Evolutionary conservation across 345 rosid genomes (phyloP), one percentile per base, ranked within the genome.

Genomic region (Viola odorata): DNA sequence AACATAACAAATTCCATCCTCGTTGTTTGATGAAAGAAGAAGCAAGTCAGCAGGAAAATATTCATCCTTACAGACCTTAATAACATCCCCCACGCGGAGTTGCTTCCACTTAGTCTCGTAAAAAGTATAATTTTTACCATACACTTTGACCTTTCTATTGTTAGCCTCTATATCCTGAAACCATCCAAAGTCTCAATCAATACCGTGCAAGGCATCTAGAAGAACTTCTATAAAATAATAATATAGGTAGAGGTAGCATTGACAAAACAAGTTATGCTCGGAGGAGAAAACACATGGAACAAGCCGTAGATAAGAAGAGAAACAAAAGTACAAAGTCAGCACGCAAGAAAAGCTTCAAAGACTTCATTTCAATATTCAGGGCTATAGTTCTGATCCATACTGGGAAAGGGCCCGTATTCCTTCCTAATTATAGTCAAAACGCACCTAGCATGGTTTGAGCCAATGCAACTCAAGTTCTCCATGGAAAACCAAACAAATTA

Each of bases 41-140:
- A 89, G 83, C 75, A 92, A 71, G 75, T 92, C 96, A 53, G 98
- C 96, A 44, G 98, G 96, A 64, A 92, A 89, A n/a, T 84, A 87
- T 45, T 87, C 85, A 57, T 87, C 88, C 76, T 75, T 84, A 1
- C 51, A 16, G 59, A 92, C 91, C 78, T 66, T 80, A 54, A 92
- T 86, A 70, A 92, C 58, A 68, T 85, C 82, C 66, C 98, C 98
- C 69, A 92, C 98, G 37, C 75, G 66, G 41, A 92, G 84, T 54
- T 77, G 59, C 75, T 85, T 83, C 98, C 98, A 92, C 65, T 71
- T 83, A 0, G 76, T 89, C 67, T 59, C 74, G 0, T 41, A 37
- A 48, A 87, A 85, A 8, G 68, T 52, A 44, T 66, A 37, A 14
- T 58, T 69, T 70, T 60, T 82, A 55, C 70, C 63, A 45, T 55